phyloP scores from a whole-genome alignment of 176 grass and related monocot genomes.

The Ensete glaucum region DNA sequence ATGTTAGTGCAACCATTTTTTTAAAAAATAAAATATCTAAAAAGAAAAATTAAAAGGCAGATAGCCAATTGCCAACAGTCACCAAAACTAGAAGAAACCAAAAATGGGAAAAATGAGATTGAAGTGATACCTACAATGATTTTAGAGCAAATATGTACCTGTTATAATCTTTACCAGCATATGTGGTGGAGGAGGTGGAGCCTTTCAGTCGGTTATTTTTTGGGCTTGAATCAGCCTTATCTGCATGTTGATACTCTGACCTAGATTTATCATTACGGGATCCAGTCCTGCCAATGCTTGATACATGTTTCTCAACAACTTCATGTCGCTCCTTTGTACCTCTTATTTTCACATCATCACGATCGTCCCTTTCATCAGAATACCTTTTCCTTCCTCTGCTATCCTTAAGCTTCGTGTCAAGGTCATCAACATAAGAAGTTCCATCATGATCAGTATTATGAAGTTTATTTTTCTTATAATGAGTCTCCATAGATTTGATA shows the following conservation, averaged over 20 bases:
- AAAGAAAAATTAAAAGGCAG: no score
- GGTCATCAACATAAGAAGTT: constrained; percentile 33
- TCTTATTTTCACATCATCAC: constrained; percentile 38
- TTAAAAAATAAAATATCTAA: no score
- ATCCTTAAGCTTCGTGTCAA: constrained; percentile 58
- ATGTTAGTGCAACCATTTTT: no score
- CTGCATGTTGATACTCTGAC: constrained; percentile 39
- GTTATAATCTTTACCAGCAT: constrained; percentile 72
- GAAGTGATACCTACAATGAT: constrained; percentile 1
- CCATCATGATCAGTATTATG: constrained; percentile 50
- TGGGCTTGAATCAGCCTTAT: constrained; percentile 68
- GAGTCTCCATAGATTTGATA: constrained; percentile 43
- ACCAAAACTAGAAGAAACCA: not conserved
- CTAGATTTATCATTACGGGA: constrained; percentile 51
- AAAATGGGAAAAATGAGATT: not conserved
- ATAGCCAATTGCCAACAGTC: no score
- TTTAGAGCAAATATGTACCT: constrained; percentile 37
- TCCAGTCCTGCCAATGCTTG: constrained; percentile 34
- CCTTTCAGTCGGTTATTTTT: constrained; percentile 50
- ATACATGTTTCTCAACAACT: constrained; percentile 54
- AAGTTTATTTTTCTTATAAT: constrained; percentile 52
- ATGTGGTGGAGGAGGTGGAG: constrained; percentile 51
- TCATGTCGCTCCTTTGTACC: constrained; percentile 37
- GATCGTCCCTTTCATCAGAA: constrained; percentile 59
- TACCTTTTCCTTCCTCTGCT: constrained; percentile 50